Conservation (phyloP, 2,329 filamentous ascomycete species). For the Cercospora zeina region DNA sequence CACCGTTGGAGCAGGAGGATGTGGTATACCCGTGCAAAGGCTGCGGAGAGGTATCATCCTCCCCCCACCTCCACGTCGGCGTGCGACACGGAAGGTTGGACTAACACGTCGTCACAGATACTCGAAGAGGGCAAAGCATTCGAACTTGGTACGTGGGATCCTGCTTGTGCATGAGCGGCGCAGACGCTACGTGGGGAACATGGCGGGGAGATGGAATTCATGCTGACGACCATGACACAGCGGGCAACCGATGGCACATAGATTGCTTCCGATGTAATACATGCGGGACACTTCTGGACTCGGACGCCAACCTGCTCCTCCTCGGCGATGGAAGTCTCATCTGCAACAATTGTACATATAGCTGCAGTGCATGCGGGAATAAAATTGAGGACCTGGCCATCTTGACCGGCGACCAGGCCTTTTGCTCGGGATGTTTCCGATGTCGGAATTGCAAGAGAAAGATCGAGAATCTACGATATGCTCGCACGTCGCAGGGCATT, state of each 20-base stretch:
- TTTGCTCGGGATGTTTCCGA: conserved; percentile 94
- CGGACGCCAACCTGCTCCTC: conserved; percentile 93
- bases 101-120: conserved; percentile 60
- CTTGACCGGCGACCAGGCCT: conserved; percentile 94
- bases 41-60: conserved; percentile 72
- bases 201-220: not conserved
- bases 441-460: conserved; percentile 98
- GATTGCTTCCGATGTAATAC: conserved; percentile 85
- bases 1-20: conserved; percentile 74
- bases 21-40: conserved; percentile 83
- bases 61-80: conserved; percentile 2
- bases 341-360: conserved; percentile 99
- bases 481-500: conserved; percentile 94
- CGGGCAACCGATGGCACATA: conserved; percentile 65
- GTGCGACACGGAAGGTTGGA: conserved; percentile 8
- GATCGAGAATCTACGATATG: conserved; percentile 97
- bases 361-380: conserved; percentile 92
- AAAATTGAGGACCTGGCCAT: conserved; percentile 99
- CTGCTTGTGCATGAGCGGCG: not conserved
- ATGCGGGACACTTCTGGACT: conserved; percentile 92
- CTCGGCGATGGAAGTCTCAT: conserved; percentile 97
- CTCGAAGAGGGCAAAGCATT: conserved; percentile 98
- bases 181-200: not conserved
- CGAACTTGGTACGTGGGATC: conserved; percentile 70
- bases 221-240: conserved; percentile 21